phyloP scores from a whole-genome alignment of 2,329 filamentous ascomycete species.

The Colletotrichum musae region DNA sequence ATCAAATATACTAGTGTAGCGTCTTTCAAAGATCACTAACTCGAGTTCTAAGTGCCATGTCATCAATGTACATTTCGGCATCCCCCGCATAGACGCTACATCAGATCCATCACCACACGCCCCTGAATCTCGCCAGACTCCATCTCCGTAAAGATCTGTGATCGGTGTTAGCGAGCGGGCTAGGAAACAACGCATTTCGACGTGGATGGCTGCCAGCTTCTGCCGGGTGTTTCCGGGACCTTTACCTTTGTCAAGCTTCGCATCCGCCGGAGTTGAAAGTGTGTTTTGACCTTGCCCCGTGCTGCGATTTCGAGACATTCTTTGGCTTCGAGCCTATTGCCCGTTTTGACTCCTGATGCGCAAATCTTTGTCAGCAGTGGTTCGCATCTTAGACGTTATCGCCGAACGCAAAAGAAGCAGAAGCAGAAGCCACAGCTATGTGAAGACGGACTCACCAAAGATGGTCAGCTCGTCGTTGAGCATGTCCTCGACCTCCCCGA shows the following conservation, averaged over 20 bases:
- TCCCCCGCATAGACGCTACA: background rate
- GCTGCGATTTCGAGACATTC: conserved; percentile 40
- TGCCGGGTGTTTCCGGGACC: background rate
- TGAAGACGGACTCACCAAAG: conserved; percentile 20
- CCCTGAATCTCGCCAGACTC: conserved; percentile 37
- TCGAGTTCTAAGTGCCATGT: no score
- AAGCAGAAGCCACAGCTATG: background rate
- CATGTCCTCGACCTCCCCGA: conserved; percentile 33
- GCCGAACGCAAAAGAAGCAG: background rate
- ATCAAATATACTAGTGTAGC: no score
- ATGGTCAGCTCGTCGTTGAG: conserved; percentile 37
- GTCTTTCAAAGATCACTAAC: no score
- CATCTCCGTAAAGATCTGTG: conserved; percentile 38
- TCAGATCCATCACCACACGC: conserved; percentile 37
- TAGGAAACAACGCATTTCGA: background rate
- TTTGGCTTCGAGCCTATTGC: conserved; percentile 39
- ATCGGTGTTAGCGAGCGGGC: background rate
- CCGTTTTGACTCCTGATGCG: conserved; percentile 35
- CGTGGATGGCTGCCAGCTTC: background rate
- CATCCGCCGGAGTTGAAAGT: conserved; percentile 38
- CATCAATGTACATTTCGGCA: no score
- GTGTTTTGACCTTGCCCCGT: conserved; percentile 37
- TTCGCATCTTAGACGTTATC: background rate
- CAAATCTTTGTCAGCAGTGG: background rate
- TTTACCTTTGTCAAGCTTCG: conserved; percentile 37